phyloP scores from a whole-genome alignment of 495 filamentous ascomycete species.

The Aeminium ludgeri region DNA sequence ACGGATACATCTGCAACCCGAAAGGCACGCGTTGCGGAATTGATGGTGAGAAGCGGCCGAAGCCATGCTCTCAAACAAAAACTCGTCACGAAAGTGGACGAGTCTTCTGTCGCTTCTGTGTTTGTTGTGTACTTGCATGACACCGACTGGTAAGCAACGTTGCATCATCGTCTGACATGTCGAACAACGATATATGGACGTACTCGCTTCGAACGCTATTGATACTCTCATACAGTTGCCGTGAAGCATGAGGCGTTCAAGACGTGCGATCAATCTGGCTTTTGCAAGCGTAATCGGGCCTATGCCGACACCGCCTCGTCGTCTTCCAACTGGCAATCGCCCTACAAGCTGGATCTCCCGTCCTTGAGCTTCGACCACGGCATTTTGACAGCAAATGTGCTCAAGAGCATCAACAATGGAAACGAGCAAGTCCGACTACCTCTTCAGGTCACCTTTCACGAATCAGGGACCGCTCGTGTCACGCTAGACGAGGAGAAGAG shows the following conservation, averaged over 20 bases:
- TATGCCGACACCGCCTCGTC: slow-evolving; percentile 62
- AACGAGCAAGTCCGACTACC: slow-evolving; percentile 58
- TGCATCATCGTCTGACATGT: too few relatives aligned
- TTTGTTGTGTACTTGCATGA: too few relatives aligned
- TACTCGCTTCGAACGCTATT: too few relatives aligned
- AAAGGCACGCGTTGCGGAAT: too few relatives aligned
- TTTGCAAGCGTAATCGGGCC: slow-evolving; percentile 85
- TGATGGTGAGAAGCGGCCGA: too few relatives aligned
- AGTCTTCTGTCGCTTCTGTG: too few relatives aligned
- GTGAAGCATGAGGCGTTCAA: slow-evolving; percentile 97
- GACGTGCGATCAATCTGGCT: slow-evolving; percentile 83
- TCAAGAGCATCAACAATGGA: slow-evolving; percentile 52
- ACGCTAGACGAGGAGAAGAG: slow-evolving; percentile 80
- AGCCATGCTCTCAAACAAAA: too few relatives aligned
- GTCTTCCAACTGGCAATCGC: slow-evolving; percentile 55
- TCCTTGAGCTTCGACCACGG: slow-evolving; percentile 64
- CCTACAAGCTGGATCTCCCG: slow-evolving; percentile 58
- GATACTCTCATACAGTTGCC: slow-evolving; percentile 42
- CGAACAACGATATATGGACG: too few relatives aligned
- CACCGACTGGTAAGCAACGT: too few relatives aligned
- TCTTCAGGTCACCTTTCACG: slow-evolving; percentile 68
- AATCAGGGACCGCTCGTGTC: slow-evolving; percentile 74
- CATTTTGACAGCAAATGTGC: slow-evolving; percentile 55
- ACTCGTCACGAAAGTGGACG: too few relatives aligned
- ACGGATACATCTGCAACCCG: too few relatives aligned